A percentile compares a stretch with the other conserved stretches of the same genome.
Evolutionary conservation across 2,329 filamentous ascomycete genomes (phyloP).

Genomic region (Albifimbria verrucaria): DNA sequence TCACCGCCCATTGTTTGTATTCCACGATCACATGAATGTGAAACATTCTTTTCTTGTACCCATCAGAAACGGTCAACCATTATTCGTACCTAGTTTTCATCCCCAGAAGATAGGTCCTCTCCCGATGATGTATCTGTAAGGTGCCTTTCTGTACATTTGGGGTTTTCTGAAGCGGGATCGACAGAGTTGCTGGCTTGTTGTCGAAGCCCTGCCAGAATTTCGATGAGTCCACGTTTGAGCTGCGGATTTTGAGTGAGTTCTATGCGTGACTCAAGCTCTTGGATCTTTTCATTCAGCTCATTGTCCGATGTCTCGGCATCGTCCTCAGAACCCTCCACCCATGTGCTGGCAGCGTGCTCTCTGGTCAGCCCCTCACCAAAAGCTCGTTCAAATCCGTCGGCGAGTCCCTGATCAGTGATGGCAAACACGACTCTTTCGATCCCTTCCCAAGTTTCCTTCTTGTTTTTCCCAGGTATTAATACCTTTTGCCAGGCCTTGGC

Average conservation of each 20-base stretch:
- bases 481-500: conserved; percentile 48
- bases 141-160: no score
- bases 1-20: no score
- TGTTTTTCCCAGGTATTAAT: conserved; percentile 13
- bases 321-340: neutral
- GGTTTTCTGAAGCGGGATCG: no score
- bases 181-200: no score
- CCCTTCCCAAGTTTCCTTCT: conserved; percentile 15
- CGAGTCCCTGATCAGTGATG: conserved; percentile 49
- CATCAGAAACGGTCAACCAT: no score
- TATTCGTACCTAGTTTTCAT: no score
- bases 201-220: no score
- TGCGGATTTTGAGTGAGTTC: neutral
- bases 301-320: neutral
- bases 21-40: no score
- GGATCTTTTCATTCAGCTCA: neutral
- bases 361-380: conserved; percentile 35
- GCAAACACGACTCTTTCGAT: conserved; percentile 54
- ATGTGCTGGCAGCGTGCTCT: neutral
- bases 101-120: no score
- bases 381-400: conserved; percentile 44
- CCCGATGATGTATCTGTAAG: no score
- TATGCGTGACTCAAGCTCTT: neutral
- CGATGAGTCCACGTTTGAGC: no score
- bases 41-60: no score